Percentiles rank a stretch among this genome's conserved stretches.
phyloP scores from a whole-genome alignment of 805 yeast genomes.

The Schizosaccharomyces cryophilus region DNA sequence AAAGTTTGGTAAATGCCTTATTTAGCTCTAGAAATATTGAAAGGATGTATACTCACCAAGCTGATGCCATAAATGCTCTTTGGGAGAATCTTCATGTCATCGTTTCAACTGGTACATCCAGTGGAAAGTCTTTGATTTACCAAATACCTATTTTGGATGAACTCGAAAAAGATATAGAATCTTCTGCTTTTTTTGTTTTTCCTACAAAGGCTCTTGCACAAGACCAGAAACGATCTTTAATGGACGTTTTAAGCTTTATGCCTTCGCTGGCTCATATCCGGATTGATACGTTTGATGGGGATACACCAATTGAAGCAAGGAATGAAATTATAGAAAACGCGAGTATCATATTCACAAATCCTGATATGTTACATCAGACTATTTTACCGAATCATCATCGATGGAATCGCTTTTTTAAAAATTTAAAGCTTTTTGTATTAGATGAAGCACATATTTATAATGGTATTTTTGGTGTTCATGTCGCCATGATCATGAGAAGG shows the following conservation, averaged over 20 bases:
- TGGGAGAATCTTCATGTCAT: constrained; percentile 41
- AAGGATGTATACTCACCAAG: constrained; percentile 52
- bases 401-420: constrained; percentile 47
- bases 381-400: constrained; percentile 51
- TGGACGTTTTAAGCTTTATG: constrained; percentile 27
- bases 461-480: constrained; percentile 85
- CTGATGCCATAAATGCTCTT: constrained; percentile 39
- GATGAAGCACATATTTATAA: constrained; percentile 64
- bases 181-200: constrained; percentile 65
- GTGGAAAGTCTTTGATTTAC: constrained; percentile 83
- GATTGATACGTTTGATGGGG: constrained; percentile 78
- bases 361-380: constrained; percentile 75
- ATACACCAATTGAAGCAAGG: constrained; percentile 41
- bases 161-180: constrained; percentile 19
- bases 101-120: constrained; percentile 82
- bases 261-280: constrained; percentile 16
- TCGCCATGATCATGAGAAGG: constrained; percentile 61
- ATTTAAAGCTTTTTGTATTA: constrained; percentile 50
- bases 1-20: neutral
- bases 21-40: neutral
- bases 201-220: constrained; percentile 97
- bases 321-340: constrained; percentile 33
- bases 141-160: constrained; percentile 55
- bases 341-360: constrained; percentile 73
- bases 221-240: constrained; percentile 71